A percentile compares a stretch with the other conserved stretches of the same genome.
These are phyloP conservation scores for Arachis stenosperma DNA, from an alignment of 306 rosid species.

Conservation along the genomic window DNA sequence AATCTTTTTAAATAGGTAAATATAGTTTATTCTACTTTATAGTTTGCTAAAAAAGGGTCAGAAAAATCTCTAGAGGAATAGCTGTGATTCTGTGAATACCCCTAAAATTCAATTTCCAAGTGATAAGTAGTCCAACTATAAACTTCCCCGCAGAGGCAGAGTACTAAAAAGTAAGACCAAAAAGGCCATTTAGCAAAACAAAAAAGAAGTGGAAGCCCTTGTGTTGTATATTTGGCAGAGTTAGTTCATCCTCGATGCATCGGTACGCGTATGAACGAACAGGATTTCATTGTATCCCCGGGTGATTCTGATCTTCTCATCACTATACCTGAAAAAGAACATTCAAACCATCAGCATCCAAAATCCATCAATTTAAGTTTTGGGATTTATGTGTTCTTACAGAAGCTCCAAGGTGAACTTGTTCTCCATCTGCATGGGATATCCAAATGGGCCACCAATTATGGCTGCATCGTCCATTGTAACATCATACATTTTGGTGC, in stretches of 20 bases:
- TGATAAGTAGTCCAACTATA: neutral
- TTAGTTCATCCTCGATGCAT: constrained; percentile 37
- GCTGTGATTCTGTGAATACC: too few relatives aligned
- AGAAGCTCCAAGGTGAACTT: constrained; percentile 69
- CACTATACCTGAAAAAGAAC: constrained; percentile 64
- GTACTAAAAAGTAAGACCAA: neutral
- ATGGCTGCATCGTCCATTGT: constrained; percentile 91
- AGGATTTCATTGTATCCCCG: constrained; percentile 60
- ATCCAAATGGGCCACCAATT: constrained; percentile 80
- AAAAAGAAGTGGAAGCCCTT: constrained; percentile 4
- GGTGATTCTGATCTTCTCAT: constrained; percentile 74
- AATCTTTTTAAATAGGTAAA: too few relatives aligned
- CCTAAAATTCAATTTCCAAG: too few relatives aligned
- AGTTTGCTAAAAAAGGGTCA: too few relatives aligned
- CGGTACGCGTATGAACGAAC: constrained; percentile 64
- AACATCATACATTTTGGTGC: constrained; percentile 55
- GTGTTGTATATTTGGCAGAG: neutral
- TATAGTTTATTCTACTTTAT: too few relatives aligned
- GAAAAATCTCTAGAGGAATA: too few relatives aligned
- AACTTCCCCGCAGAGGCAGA: neutral
- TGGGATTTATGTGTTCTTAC: constrained; percentile 55
- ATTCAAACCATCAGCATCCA: constrained; percentile 22
- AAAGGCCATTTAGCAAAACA: neutral
- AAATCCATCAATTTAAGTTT: neutral
- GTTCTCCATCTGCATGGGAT: constrained; percentile 70